Base-by-base conservation (phyloP, 441 rosid species). In the Aquilaria agallochum region DNA sequence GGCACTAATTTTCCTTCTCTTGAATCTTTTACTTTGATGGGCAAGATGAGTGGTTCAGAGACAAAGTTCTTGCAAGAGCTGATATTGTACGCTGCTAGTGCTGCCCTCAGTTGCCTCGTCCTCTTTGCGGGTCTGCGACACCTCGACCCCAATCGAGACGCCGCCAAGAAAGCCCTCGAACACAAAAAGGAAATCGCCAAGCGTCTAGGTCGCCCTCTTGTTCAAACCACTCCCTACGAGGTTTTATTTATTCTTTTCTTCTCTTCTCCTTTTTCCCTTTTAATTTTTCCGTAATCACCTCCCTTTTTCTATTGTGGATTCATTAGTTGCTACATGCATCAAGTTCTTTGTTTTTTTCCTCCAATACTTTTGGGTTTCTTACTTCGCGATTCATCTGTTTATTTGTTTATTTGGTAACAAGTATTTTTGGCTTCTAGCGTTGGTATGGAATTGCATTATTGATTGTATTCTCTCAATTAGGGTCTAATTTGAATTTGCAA, bases 71-170 rank as follows among this genome's bases (percentile, higher is more conserved):
- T 90, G 67, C 95, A 93, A 67, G 83, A 90, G 34, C 77, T 90
- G 59, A 46, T 88, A 47, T 75, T 88, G 42, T 90, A 88, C 77
- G 98, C 96, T 5, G 97, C 98, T 32, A 93, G 98, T 79, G 97
- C 98, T 8, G 96, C 97, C 50, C 49, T 90, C 3, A 93, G 97
- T 72, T 86, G 90, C 69, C 68, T 90, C 74, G 96, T 93, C 51
- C 74, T 93, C 5, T 87, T 88, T 54, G 95, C 81, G 12, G 96
- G 93, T 2, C 92, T 88, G 64, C 81, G 85, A 8, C 90, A 85
- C 36, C 88, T 90, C 56, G 97, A 93, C 79, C 95, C 97, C 12
- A 93, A 88, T 73, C 86, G 96, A 0, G 98, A 90, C 47, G 86
- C 94, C 8, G 73, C 97, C 31, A 90, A 93, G 80, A 90, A 88